A percentile compares a stretch with the other conserved stretches of the same genome.
Conservation (phyloP, 2,329 filamentous ascomycete genomes). For the Talaromyces sp. region DNA sequence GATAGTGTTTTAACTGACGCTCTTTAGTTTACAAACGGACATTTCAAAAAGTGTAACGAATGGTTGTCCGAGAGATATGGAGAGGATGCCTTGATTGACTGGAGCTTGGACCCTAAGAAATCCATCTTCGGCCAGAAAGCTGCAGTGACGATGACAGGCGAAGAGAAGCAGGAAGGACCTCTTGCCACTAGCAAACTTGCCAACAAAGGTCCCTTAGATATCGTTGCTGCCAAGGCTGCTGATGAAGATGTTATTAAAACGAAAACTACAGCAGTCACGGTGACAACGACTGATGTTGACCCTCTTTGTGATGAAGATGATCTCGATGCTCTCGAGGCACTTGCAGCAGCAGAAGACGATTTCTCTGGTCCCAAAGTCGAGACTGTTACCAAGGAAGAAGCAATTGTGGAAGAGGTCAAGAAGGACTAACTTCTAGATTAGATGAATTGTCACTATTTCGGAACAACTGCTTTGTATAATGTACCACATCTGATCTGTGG, state of each 20-base stretch:
- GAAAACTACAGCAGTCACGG: slow-evolving; percentile 20
- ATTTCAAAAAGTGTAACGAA: slow-evolving; percentile 50
- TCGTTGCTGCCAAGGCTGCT: background rate
- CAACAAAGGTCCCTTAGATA: slow-evolving; percentile 9
- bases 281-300: slow-evolving; percentile 22
- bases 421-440: background rate
- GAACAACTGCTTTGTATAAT: background rate
- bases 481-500: background rate
- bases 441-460: background rate
- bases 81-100: slow-evolving; percentile 76
- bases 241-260: slow-evolving; percentile 16
- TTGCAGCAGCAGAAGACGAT: slow-evolving; percentile 33
- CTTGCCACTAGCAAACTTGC: slow-evolving; percentile 18
- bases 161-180: slow-evolving; percentile 14
- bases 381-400: background rate
- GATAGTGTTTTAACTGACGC: background rate
- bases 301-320: slow-evolving; percentile 42
- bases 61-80: slow-evolving; percentile 83
- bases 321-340: slow-evolving; percentile 42
- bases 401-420: slow-evolving; percentile 3
- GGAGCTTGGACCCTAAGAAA: slow-evolving; percentile 59
- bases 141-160: background rate
- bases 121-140: slow-evolving; percentile 9
- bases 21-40: slow-evolving; percentile 44
- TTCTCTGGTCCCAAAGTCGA: background rate